Evolutionary conservation across 2,329 filamentous ascomycete species (phyloP), one percentile per base, ranked within the genome.

Genomic region (Colletotrichum horii): DNA sequence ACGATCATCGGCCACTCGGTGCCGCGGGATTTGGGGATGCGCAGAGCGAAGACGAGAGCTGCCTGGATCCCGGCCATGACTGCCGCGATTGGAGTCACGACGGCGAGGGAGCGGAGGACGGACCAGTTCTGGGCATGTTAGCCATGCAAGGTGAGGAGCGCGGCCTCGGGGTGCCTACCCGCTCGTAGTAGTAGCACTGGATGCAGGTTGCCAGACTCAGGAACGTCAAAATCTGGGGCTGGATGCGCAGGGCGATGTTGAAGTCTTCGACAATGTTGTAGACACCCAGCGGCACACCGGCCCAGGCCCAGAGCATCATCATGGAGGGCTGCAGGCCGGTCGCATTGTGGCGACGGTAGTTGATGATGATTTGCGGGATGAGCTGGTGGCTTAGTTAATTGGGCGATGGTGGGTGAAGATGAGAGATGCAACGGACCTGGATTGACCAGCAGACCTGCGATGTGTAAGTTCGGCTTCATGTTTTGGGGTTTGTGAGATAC

Each of bases 291-390:
- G 93, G 93, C 0, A 94, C 90, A 0, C 93, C 93, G 2, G 93
- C 93, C 84, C 88, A 90, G 0, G 92, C 91, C 89, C 93, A 94
- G 3, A 94, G 86, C 81, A 94, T 89, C 92, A 94, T 94, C 93
- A 94, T 94, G 0, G 91, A 91, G 0, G 91, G 88, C 66, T 94
- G 92, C 0, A 94, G 86, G 1, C 93, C 93, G 1, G 87, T 89
- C 2, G 92, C 92, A 84, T 93, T 88, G 81, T 94, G 92, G 2
- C 93, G 87, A 6, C 90, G 88, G 79, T 93, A 91, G 79, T 95
- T 95, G 79, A 94, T 89, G 38, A 92, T 82, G 65, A 94, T 94
- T 80, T 95, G 93, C 0, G 93, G 93, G 30, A 94, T 89, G 30
- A 94, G 86, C 88, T 94, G 77, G 26, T 8, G 26, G 66, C 55